These are phyloP conservation scores for Podospora fimiseda DNA, from an alignment of 495 filamentous ascomycete genomes.

Conservation along the genomic window DNA sequence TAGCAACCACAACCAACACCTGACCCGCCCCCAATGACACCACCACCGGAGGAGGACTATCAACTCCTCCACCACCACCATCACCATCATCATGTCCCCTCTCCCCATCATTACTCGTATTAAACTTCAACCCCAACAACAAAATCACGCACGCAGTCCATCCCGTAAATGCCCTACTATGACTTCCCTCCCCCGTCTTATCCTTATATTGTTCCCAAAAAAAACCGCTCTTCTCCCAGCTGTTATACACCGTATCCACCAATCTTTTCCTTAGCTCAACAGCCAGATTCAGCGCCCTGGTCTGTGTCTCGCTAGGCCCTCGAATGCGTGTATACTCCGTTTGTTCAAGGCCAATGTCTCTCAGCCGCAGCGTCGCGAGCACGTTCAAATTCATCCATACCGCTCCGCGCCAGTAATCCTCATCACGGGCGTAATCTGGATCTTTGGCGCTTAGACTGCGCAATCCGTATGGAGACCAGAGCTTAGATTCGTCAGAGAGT, in stretches of 20 bases:
- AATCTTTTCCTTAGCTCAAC: constrained; percentile 67
- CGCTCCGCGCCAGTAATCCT: constrained; percentile 93
- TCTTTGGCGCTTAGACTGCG: constrained; percentile 76
- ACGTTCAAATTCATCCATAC: constrained; percentile 97
- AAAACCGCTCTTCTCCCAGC: constrained; percentile 86
- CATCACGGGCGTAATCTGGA: constrained; percentile 71
- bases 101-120: background rate
- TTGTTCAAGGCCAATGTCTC: constrained; percentile 43
- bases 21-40: no score
- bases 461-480: constrained; percentile 78
- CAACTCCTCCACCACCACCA: no score
- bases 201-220: constrained; percentile 97
- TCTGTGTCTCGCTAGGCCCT: constrained; percentile 45
- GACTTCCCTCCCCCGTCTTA: constrained; percentile 77
- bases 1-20: no score
- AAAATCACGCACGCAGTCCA: constrained; percentile 94
- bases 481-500: constrained; percentile 64
- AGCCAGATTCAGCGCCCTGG: constrained; percentile 60
- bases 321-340: background rate
- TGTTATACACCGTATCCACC: constrained; percentile 73
- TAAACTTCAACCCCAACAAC: constrained; percentile 70
- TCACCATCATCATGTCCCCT: background rate
- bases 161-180: constrained; percentile 91
- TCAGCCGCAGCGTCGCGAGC: constrained; percentile 64
- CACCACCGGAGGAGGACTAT: no score